Base-by-base conservation (phyloP, 306 rosid genomes). In the Sicyos edulis region DNA sequence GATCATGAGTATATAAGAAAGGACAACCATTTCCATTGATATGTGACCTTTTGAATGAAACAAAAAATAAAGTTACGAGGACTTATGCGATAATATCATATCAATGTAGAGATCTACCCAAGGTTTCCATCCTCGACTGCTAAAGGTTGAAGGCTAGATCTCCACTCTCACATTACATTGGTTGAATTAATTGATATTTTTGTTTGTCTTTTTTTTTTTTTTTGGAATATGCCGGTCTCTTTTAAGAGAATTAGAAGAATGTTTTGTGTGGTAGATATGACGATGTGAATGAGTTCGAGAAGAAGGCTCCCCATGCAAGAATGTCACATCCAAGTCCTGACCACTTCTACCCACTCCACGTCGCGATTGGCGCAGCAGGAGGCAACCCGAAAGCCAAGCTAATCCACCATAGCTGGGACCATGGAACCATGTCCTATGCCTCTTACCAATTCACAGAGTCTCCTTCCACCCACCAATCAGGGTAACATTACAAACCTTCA, bases 321-420 rank as follows among this genome's bases (percentile, higher is more conserved):
- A 82, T n/a, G 85, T 91, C 96, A 42, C 97, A 88, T 70, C 97
- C 96, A 0, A 73, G 73, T 80, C 92, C 96, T 0, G 97, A 92
- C 64, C 97, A 92, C 55, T 82, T 92, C 52, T 92, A 65, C 55
- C 97, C 97, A 0, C 62, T 92, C 70, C 92, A 89, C 6, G 89
- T 92, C 15, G 98, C 98, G 14, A 76, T 85, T 56, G 98, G 96
- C 16, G 96, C 98, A 5, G 92, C 96, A 3, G 92, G 96, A 40
- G 85, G 61, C 47, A 40, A 74, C 55, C 21, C 92, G 0, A 85
- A 86, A 79, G 84, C 96, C 0, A 86, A 88, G 76, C 80, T 80
- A 51, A 79, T 90, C 44, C 98, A 89, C 74, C 79, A 70, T 54
- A 85, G 91, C 70, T 86, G 91, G 88, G 78, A 77, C 8, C 11